Evolutionary conservation across 2,329 filamentous ascomycete genomes (phyloP), one percentile per base, ranked within the genome.

Genomic region (Colletotrichum trifolii): DNA sequence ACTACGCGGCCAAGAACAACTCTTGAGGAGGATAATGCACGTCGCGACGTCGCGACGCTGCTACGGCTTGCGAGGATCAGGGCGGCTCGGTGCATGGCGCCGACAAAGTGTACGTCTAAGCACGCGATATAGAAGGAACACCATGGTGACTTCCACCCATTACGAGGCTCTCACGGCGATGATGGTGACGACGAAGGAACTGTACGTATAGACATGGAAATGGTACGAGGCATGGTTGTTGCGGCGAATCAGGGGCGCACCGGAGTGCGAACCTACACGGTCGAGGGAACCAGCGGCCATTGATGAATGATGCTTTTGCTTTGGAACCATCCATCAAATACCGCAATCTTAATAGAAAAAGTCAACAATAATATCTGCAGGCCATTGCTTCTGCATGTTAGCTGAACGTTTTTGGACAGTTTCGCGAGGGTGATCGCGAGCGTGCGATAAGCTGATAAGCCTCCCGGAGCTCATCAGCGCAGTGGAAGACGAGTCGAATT

Each of bases 1-100:
- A 87, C 76, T 96, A 96, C 78, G 83, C 25, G 25, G 25, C 79
- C 76, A 90, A 89, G 82, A 86, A 83, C 80, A 89, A 81, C 80
- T 79, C 81, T 48, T 80, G 74, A 43, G 35, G 36, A 17, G 35
- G 42, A 38, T 38, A 43, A 25, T 25, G 25, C 25, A 17, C n/a
- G 36, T 33, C 42, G 47, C 48, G 8, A 60, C 50, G 58, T 54
- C 35, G 58, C 58, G 58, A 60, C n/a, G 58, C 9, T n/a, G 17
- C 9, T 10, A 12, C 25, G 48, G n/a, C 36, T 40, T 36, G 49
- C 40, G 43, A 9, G 43, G 8, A 15, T 43, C 53, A 39, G 38
- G 39, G 50, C 45, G 11, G 38, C 9, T 15, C 13, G 36, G 15
- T n/a, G 42, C 17, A 43, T 34, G 39, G 13, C 43, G 50, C 39